A percentile compares a stretch with the other conserved stretches of the same genome.
Evolutionary conservation across 768 basidiomycete genomes (phyloP).

Genomic region (Dioszegia crocea): DNA sequence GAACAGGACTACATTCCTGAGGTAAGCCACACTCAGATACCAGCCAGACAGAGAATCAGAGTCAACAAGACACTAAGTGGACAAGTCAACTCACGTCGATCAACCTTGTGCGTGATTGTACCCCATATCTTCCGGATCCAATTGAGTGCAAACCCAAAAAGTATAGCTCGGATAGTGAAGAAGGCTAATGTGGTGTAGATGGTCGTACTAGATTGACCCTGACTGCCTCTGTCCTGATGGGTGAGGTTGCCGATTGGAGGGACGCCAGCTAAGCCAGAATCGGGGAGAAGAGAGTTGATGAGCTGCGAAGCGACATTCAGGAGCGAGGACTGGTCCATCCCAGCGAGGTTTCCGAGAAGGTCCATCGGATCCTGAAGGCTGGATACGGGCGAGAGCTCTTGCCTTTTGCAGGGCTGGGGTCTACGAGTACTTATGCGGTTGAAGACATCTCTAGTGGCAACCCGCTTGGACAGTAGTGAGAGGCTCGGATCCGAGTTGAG

Average conservation of each 20-base stretch:
- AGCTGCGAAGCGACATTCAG: not conserved
- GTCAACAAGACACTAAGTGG: not conserved
- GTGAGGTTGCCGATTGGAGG: not conserved
- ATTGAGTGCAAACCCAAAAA: constrained; percentile 3
- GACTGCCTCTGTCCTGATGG: not conserved
- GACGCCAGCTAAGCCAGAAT: no score
- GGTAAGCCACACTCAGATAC: no score
- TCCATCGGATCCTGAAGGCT: not conserved
- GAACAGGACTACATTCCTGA: constrained; percentile 19
- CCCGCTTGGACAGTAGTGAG: no score
- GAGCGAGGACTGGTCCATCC: constrained; percentile 2
- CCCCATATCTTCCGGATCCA: not conserved
- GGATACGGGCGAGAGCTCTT: no score
- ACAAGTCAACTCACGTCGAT: not conserved
- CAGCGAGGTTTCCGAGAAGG: not conserved
- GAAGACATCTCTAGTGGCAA: no score
- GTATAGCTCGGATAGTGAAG: constrained; percentile 2
- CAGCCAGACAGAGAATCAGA: no score
- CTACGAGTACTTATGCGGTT: no score
- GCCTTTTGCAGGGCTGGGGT: no score
- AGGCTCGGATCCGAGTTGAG: no score
- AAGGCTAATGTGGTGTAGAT: not conserved
- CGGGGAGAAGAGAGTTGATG: not conserved
- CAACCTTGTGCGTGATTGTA: not conserved
- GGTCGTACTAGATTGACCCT: not conserved